Conservation (phyloP, 1,284 basidiomycete genomes). For the Ustilago vetiveriae region DNA sequence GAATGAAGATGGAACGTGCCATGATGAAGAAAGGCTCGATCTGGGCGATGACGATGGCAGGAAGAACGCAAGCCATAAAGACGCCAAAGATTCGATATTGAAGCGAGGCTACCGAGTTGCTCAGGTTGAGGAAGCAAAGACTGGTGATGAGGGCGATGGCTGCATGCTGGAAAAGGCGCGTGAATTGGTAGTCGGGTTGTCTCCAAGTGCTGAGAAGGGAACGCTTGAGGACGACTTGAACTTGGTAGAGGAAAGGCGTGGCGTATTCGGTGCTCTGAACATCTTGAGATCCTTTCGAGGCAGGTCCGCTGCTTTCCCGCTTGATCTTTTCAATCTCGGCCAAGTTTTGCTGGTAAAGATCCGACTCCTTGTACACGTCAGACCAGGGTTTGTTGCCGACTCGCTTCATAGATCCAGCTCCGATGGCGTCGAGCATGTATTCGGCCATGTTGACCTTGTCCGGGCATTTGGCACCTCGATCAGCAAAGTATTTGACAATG, state of each 20-base stretch:
- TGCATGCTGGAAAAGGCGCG: conserved; percentile 39
- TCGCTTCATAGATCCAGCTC: conserved; percentile 57
- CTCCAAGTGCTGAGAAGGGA: conserved; percentile 76
- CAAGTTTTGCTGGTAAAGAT: conserved; percentile 23
- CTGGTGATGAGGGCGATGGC: conserved; percentile 34
- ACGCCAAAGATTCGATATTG: conserved; percentile 36
- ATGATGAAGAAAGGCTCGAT: conserved; percentile 41
- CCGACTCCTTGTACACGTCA: conserved; percentile 70
- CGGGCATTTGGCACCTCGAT: conserved; percentile 72
- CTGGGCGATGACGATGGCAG: conserved; percentile 35
- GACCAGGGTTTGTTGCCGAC: conserved; percentile 73
- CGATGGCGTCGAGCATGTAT: conserved; percentile 64
- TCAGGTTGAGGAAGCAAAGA: conserved; percentile 38
- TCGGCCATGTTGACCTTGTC: conserved; percentile 57
- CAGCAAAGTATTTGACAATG: conserved; percentile 77
- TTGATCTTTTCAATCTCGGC: conserved; percentile 30
- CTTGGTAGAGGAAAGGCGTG: conserved; percentile 35
- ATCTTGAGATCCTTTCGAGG: not conserved
- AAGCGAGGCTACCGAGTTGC: conserved; percentile 19
- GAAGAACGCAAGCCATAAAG: conserved; percentile 40
- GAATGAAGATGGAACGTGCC: conserved; percentile 22
- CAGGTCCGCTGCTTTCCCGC: conserved; percentile 15
- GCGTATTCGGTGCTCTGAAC: conserved; percentile 43
- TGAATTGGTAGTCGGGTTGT: conserved; percentile 47
- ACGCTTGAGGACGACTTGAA: conserved; percentile 30